Evolutionary conservation across 192 early-diverging fungal species (phyloP), one percentile per base, ranked within the genome.

Genomic region (Coemansia sp.): DNA sequence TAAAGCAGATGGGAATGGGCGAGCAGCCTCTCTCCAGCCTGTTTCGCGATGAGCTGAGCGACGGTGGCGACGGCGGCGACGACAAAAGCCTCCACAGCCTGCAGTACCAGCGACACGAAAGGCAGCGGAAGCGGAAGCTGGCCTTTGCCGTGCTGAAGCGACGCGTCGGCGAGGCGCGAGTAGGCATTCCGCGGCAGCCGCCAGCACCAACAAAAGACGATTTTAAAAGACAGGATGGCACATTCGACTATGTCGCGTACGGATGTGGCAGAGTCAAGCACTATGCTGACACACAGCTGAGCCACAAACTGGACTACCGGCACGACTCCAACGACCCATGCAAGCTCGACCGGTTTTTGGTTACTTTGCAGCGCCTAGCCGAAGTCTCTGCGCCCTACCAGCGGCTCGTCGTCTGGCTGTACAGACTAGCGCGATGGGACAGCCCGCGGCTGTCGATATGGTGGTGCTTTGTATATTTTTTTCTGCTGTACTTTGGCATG

Each of bases 311-410:
- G 19, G 74, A 76, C 70, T 81, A 68, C 52, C 74, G 79, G 29
- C 79, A 81, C 66, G 67, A 66, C 60, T 63, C 70, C 0, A 43
- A 21, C 19, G 79, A 81, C 29, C 72, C 79, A 22, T 81, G 72
- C 63, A 76, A 72, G 53, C 62, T 76, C 10, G 79, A 81, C 40
- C 66, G 70, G 24, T 72, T 81, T 11, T 40, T 81, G 11, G 63
- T 63, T 6, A 81, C 73, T 11, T 53, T 81, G 56, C 73, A 74
- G 60, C 73, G 79, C 21, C 67, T 81, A 39, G 73, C 75, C 42
- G 73, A 72, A 53, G 73, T 72, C 17, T 81, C 79, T 0, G 79
- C 69, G 33, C 79, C 79, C 27, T 81, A 81, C 53, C 79, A 81
- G 70, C 73, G 67, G 22, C 58, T 81, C 26, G 36, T 72, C 1